Base-by-base conservation (phyloP, 2,329 filamentous ascomycete species). In the Colletotrichum sp. region DNA sequence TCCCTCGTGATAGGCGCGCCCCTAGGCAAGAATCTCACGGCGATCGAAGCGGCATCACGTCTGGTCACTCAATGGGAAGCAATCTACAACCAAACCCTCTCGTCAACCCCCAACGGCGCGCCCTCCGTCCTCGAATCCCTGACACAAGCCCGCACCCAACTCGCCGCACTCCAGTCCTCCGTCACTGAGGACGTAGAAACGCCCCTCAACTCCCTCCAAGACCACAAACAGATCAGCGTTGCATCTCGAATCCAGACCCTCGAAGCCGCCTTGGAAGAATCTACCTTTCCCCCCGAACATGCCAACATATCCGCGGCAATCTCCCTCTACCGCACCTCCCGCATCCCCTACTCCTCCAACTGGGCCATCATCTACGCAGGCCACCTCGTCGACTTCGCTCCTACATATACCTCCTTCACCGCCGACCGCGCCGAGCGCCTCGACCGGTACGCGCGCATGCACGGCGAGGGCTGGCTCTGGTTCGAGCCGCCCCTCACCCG, bases 401-500 rank as follows among this genome's bases (percentile, higher is more conserved):
- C 81, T 3, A 81, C 80, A 8, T 87, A 87, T 71, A 75, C 72
- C 60, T 83, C 84, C 28, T 87, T 88, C 80, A 83, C 83, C 26
- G 24, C 62, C 6, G 83, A 87, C 79, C 84, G 87, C 73, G 71
- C 76, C 13, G 82, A 82, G 18, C 83, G 86, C 28, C 82, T 89
- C 13, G 84, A 86, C 72, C 81, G 79, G 3, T 89, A 88, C 71
- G 79, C 65, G 44, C 79, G 78, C 6, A 59, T 77, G 13, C 76
- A 86, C 76, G 87, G 87, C 3, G 79, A 81, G 1, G 86, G 86
- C 10, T 88, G 86, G 85, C 82, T 89, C 15, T 89, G 87, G 87
- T 86, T 86, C 69, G 87, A 89, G 74, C 83, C 85, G 5, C 87
- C 87, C 1, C 80, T 89, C 3, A 77, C 82, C 26, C 80, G 80